Conservation (phyloP, 2,329 filamentous ascomycete genomes). For the Corinectria fuckeliana region DNA sequence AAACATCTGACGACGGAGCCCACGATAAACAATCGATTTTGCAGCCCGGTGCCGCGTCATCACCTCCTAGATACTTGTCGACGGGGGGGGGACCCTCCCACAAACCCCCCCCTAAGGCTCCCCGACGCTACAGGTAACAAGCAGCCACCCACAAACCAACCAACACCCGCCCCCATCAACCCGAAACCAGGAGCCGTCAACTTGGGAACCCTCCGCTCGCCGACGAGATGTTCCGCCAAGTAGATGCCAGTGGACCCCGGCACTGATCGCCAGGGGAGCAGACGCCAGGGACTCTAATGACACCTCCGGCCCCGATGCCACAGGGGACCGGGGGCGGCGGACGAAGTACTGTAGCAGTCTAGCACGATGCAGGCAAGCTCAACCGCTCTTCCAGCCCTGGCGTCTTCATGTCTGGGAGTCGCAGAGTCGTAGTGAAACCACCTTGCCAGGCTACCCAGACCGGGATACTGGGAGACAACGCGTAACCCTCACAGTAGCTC, state of each 20-base stretch:
- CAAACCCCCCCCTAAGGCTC: neutral
- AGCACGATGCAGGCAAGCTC: slow-evolving; percentile 1
- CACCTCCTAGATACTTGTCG: slow-evolving; percentile 16
- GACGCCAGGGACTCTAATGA: neutral
- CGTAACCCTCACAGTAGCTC: slow-evolving; percentile 22
- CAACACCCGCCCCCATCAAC: slow-evolving; percentile 18
- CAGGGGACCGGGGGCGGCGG: slow-evolving; percentile 4
- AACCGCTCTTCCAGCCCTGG: slow-evolving; percentile 9
- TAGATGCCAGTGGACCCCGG: slow-evolving; percentile 23
- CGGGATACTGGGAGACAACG: slow-evolving; percentile 26
- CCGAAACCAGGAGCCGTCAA: slow-evolving; percentile 30
- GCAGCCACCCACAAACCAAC: slow-evolving; percentile 12
- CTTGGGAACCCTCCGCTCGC: slow-evolving; percentile 8
- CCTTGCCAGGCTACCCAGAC: slow-evolving; percentile 24
- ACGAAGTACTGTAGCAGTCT: slow-evolving; percentile 7
- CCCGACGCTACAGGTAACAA: too few species aligned
- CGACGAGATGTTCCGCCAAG: slow-evolving; percentile 35
- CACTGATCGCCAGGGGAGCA: slow-evolving; percentile 30
- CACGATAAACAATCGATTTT: slow-evolving; percentile 22
- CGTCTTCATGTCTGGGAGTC: slow-evolving; percentile 24
- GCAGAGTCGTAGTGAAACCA: slow-evolving; percentile 32
- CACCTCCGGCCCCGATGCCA: neutral
- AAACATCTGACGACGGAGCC: slow-evolving; percentile 30
- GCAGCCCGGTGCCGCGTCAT: slow-evolving; percentile 31
- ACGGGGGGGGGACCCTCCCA: slow-evolving; percentile 7